Percentiles rank a stretch among this genome's conserved stretches.
These are phyloP conservation scores for Rutstroemia sp. DNA, from an alignment of 2,329 filamentous ascomycete genomes.

Conservation along the genomic window DNA sequence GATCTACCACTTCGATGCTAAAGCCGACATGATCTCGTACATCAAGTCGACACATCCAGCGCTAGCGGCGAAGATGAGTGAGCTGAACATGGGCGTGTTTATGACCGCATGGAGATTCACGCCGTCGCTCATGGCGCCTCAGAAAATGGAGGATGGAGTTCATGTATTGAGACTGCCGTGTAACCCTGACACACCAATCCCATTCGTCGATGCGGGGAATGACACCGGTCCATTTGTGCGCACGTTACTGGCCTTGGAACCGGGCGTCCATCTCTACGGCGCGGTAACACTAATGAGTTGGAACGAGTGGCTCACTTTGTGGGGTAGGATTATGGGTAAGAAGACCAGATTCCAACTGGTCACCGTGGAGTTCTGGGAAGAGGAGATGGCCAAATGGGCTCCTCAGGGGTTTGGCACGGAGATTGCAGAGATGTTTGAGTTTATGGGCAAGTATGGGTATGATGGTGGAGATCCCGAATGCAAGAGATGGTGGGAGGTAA, in stretches of 20 bases:
- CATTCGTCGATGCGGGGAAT: conserved; percentile 12
- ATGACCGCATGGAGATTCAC: conserved; percentile 17
- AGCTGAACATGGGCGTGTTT: conserved; percentile 29
- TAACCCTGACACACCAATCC: not conserved
- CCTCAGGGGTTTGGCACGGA: conserved; percentile 19
- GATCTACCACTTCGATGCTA: conserved; percentile 22
- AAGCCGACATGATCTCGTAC: conserved; percentile 32
- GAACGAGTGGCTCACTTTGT: conserved; percentile 13
- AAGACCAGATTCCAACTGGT: not conserved
- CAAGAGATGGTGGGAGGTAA: not conserved
- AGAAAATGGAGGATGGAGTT: not conserved
- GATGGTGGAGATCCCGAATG: conserved; percentile 28
- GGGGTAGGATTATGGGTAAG: conserved; percentile 6
- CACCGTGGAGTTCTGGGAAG: not conserved
- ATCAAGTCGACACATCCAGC: conserved; percentile 22
- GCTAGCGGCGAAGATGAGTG: conserved; percentile 27
- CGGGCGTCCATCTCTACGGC: conserved; percentile 19
- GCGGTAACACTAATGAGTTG: conserved; percentile 13
- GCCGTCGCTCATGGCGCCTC: not conserved
- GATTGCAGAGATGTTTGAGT: conserved; percentile 30
- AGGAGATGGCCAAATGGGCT: conserved; percentile 3
- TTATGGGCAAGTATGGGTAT: conserved; percentile 29
- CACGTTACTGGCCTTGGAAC: conserved; percentile 18
- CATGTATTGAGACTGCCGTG: not conserved
- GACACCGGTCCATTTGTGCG: conserved; percentile 21